Conservation (phyloP, 306 rosid genomes). For the Prinsepia uniflora region DNA sequence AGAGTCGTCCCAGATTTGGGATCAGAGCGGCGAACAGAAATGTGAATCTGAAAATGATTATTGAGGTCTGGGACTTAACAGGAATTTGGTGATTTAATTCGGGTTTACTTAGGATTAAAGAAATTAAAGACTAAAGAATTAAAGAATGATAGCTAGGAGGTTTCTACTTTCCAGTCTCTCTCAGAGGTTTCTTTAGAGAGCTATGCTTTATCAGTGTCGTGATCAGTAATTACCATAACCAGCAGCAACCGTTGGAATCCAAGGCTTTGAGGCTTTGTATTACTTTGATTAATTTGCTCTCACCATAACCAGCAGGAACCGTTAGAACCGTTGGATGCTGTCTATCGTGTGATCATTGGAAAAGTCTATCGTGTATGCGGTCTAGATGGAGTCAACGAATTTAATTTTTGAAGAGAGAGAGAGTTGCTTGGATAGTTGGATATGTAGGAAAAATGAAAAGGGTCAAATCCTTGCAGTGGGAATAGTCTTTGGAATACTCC, state of each 20-base stretch:
- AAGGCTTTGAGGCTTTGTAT: no score
- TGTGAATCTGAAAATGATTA: constrained; percentile 24
- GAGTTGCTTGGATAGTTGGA: not conserved
- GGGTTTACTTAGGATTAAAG: not conserved
- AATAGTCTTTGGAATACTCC: no score
- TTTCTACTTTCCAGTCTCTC: no score
- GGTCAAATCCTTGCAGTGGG: no score
- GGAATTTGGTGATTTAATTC: constrained; percentile 28
- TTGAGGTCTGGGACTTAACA: constrained; percentile 14
- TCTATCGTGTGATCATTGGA: not conserved
- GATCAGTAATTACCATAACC: not conserved
- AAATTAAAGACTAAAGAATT: no score
- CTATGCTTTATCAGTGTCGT: not conserved
- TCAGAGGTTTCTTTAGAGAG: not conserved
- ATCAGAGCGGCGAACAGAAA: constrained; percentile 14
- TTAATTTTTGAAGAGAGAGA: not conserved
- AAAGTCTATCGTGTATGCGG: not conserved
- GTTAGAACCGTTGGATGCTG: no score
- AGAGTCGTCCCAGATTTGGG: constrained; percentile 20
- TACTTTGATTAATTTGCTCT: no score
- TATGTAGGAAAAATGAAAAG: not conserved
- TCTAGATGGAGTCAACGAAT: not conserved
- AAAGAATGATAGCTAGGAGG: no score
- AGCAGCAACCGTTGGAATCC: not conserved
- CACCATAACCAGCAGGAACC: no score